Conservation (phyloP, 129 eudicot species). For the Daucus carota region DNA sequence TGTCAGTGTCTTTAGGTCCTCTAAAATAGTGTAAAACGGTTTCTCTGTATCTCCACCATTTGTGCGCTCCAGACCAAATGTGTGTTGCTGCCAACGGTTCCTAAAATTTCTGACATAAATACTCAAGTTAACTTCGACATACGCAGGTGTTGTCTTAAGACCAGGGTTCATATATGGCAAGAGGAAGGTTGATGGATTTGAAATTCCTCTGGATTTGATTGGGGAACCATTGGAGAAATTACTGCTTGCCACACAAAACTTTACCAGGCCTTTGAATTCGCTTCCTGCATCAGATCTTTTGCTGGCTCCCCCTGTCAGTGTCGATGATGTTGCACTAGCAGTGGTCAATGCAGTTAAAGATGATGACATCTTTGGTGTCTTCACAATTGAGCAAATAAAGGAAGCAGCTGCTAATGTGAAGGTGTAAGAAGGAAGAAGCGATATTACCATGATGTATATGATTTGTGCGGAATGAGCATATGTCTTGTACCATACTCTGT, state of each 20-base stretch:
- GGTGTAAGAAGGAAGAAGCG: conserved; percentile 30
- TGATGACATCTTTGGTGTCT: conserved; percentile 85
- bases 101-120: not conserved
- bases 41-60: not conserved
- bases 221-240: conserved; percentile 82
- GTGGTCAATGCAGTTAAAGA: conserved; percentile 69
- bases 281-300: conserved; percentile 85
- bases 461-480: not conserved
- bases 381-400: conserved; percentile 79
- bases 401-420: conserved; percentile 72
- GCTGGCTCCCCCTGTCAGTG: conserved; percentile 85
- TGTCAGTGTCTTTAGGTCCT: not conserved
- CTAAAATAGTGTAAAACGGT: not conserved
- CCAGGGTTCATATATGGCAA: conserved; percentile 96
- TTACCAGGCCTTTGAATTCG: conserved; percentile 65
- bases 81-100: not conserved
- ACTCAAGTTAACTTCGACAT: not conserved
- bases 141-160: conserved; percentile 79
- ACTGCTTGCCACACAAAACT: conserved; percentile 51
- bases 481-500: not conserved
- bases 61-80: not conserved
- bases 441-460: not conserved
- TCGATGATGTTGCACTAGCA: conserved; percentile 79
- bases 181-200: conserved; percentile 80
- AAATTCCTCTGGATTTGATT: conserved; percentile 75